phyloP scores from a whole-genome alignment of 192 early-diverging fungal genomes.

The Pilaira anomala region DNA sequence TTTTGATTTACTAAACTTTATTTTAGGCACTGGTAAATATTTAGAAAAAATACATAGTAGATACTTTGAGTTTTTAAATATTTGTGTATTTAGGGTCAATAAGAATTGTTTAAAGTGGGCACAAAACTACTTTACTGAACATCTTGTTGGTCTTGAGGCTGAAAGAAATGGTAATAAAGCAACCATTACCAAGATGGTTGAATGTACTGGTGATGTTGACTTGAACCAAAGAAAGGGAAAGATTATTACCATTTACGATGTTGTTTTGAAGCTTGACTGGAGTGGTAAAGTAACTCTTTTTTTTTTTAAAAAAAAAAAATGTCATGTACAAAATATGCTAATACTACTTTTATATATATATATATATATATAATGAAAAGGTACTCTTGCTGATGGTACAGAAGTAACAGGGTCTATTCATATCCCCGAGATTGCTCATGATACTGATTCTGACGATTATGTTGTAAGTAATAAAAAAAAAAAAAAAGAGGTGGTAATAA shows the following conservation, averaged over 20 bases:
- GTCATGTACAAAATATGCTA: neutral
- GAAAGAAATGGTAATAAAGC: slow-evolving; percentile 57
- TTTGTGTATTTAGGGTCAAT: slow-evolving; percentile 65
- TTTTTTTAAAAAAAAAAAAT: neutral
- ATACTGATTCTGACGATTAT: slow-evolving; percentile 78
- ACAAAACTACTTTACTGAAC: slow-evolving; percentile 71
- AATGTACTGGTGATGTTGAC: slow-evolving; percentile 83
- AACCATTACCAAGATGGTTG: slow-evolving; percentile 56
- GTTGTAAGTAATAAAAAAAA: slow-evolving; percentile 48
- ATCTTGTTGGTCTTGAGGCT: slow-evolving; percentile 54
- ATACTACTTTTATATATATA: no score
- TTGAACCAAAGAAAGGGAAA: slow-evolving; percentile 96
- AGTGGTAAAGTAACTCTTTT: slow-evolving; percentile 34
- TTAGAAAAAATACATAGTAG: neutral
- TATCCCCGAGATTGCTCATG: slow-evolving; percentile 90
- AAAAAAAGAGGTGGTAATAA: neutral
- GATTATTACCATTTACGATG: slow-evolving; percentile 91
- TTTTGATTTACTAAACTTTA: neutral
- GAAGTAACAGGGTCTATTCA: slow-evolving; percentile 70
- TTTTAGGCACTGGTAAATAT: slow-evolving; percentile 44
- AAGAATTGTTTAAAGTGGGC: slow-evolving; percentile 95
- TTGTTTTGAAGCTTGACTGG: slow-evolving; percentile 78
- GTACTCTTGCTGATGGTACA: slow-evolving; percentile 54
- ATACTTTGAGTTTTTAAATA: neutral
- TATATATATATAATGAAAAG: slow-evolving; percentile 23